phyloP scores from a whole-genome alignment of 2,329 filamentous ascomycete species.

The Ascochyta viciae-villosae region DNA sequence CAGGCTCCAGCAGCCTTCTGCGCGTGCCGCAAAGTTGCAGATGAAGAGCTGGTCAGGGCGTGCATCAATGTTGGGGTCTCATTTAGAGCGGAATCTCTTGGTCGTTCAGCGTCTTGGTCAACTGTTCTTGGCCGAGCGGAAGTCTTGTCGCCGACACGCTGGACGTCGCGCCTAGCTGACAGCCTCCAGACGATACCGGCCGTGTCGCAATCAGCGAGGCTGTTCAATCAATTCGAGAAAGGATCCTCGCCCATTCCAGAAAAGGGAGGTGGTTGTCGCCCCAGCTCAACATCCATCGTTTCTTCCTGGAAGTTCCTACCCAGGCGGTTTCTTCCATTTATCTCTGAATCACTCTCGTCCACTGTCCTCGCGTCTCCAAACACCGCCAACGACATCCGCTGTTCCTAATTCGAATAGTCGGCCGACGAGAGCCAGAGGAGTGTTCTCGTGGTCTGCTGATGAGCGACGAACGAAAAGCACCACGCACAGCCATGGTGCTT shows the following conservation, averaged over 20 bases:
- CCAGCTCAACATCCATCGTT: conserved; percentile 1
- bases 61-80: conserved; percentile 4
- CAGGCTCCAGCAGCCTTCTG: conserved; percentile 7
- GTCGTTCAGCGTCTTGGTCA: conserved; percentile 6
- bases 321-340: background rate
- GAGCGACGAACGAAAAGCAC: background rate
- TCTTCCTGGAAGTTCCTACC: background rate
- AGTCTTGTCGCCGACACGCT: conserved; percentile 15
- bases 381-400: conserved; percentile 1
- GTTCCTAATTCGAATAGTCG: background rate
- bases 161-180: conserved; percentile 7
- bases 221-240: conserved; percentile 3
- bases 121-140: conserved; percentile 14
- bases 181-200: conserved; percentile 5
- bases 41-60: conserved; percentile 13
- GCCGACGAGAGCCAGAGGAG: background rate
- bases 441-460: conserved; percentile 1
- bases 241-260: conserved; percentile 9
- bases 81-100: conserved; percentile 17
- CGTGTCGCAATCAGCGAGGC: conserved; percentile 17
- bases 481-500: conserved; percentile 1
- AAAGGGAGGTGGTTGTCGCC: conserved; percentile 12
- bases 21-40: conserved; percentile 7
- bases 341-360: background rate
- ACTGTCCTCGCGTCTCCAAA: background rate